Conservation (phyloP, 257 asterid species). For the Henckelia pumila region DNA sequence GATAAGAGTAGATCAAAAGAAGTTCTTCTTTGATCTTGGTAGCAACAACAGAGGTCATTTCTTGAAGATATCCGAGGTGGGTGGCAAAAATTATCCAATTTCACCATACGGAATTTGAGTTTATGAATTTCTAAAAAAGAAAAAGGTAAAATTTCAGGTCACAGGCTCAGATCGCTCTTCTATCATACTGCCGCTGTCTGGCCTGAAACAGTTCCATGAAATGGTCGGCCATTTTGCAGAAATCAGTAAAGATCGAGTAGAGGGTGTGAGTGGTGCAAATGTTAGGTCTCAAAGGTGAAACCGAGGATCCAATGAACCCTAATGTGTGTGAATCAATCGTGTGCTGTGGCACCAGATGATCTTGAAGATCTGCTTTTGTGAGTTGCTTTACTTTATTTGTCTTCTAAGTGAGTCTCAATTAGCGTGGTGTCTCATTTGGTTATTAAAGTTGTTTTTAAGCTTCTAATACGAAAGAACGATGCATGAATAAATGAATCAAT, state of each 20-base stretch:
- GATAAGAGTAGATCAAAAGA: conserved; percentile 93
- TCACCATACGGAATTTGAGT: conserved; percentile 1
- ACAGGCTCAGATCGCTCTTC: conserved; percentile 96
- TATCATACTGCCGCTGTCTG: conserved; percentile 90
- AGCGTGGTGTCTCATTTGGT: conserved; percentile 31
- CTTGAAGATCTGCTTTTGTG: conserved; percentile 32
- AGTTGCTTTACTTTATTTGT: conserved; percentile 36
- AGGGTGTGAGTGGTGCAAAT: conserved; percentile 78
- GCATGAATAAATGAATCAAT: neutral
- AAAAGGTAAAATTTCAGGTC: conserved; percentile 49
- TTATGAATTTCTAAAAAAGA: conserved; percentile 8
- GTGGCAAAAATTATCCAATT: conserved; percentile 11
- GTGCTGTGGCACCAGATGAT: conserved; percentile 23
- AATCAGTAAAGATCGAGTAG: conserved; percentile 77
- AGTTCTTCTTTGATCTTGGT: conserved; percentile 95
- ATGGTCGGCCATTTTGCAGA: conserved; percentile 97
- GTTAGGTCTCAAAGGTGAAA: conserved; percentile 79
- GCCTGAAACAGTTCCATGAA: conserved; percentile 87
- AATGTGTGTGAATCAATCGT: conserved; percentile 25
- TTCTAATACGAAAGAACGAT: neutral
- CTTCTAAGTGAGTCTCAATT: conserved; percentile 30
- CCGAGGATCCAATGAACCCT: conserved; percentile 24
- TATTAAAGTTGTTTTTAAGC: neutral
- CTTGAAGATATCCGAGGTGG: conserved; percentile 90
- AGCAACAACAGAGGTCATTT: conserved; percentile 95